These are phyloP conservation scores for Vitis cinerea DNA, from an alignment of 164 flowering plant genomes.

Conservation along the genomic window DNA sequence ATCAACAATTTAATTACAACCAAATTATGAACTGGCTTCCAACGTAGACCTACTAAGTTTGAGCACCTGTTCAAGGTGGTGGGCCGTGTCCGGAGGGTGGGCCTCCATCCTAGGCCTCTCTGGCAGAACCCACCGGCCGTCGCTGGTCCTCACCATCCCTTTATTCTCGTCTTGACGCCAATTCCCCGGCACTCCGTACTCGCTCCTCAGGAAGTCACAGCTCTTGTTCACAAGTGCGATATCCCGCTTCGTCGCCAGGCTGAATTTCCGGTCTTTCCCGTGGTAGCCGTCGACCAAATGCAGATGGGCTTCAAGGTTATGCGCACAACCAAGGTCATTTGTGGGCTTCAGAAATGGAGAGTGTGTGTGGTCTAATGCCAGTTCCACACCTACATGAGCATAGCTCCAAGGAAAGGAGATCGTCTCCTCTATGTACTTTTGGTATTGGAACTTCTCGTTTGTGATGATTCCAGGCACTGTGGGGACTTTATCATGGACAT, in stretches of 20 bases:
- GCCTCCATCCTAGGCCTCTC: conserved; percentile 59
- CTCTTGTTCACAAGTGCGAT: conserved; percentile 69
- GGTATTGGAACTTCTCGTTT: conserved; percentile 57
- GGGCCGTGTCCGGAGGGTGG: conserved; percentile 65
- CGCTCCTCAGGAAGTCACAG: conserved; percentile 49
- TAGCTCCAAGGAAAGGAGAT: conserved; percentile 78
- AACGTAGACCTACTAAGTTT: conserved; percentile 6
- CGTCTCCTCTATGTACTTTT: conserved; percentile 42
- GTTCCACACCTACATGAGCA: conserved; percentile 74
- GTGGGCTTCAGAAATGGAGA: conserved; percentile 51
- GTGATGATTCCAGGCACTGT: conserved; percentile 70
- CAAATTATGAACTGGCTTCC: not conserved
- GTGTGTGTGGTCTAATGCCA: conserved; percentile 48
- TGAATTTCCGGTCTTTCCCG: conserved; percentile 40
- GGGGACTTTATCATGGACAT: conserved; percentile 76
- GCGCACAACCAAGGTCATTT: conserved; percentile 38
- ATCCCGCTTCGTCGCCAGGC: conserved; percentile 46
- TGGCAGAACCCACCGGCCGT: conserved; percentile 75
- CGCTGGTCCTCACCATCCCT: conserved; percentile 69
- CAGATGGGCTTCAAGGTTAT: conserved; percentile 64
- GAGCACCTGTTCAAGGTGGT: conserved; percentile 53
- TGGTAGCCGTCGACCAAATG: conserved; percentile 75
- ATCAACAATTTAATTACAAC: too few species aligned
- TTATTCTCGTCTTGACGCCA: conserved; percentile 83
- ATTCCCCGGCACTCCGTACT: conserved; percentile 59